These are phyloP conservation scores for Senna siamea DNA, from an alignment of 306 rosid species.

Conservation along the genomic window DNA sequence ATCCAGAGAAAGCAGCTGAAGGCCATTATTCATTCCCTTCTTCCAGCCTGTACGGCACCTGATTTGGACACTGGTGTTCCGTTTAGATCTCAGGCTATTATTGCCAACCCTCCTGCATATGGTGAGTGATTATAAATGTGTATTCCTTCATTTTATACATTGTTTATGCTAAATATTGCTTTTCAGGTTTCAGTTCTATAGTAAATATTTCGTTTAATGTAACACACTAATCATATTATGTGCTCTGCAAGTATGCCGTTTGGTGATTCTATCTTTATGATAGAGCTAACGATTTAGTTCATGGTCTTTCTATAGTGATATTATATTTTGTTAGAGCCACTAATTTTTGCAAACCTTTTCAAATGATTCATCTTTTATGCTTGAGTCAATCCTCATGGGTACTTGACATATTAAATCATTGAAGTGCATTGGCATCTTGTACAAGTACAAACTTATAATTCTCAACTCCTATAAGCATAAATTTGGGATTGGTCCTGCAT, in stretches of 20 bases:
- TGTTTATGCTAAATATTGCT: slow-evolving; percentile 12
- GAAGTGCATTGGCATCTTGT: neutral
- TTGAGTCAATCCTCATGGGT: neutral
- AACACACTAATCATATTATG: slow-evolving; percentile 5
- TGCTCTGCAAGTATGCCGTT: slow-evolving; percentile 34
- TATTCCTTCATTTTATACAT: slow-evolving; percentile 44
- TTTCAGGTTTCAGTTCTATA: slow-evolving; percentile 9
- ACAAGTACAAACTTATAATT: neutral
- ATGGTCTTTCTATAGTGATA: neutral
- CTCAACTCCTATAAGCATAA: neutral
- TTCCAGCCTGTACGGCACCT: slow-evolving; percentile 95
- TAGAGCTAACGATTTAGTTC: neutral
- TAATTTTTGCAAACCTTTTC: too few relatives aligned
- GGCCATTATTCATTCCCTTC: slow-evolving; percentile 86
- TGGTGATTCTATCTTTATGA: slow-evolving; percentile 20
- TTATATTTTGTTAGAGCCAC: too few relatives aligned
- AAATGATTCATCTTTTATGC: neutral
- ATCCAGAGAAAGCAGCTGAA: slow-evolving; percentile 78
- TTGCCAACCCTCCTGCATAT: slow-evolving; percentile 95
- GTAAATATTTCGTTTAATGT: slow-evolving; percentile 6
- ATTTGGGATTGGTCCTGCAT: neutral
- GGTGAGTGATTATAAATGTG: slow-evolving; percentile 60
- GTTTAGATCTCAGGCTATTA: slow-evolving; percentile 91
- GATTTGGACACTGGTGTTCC: slow-evolving; percentile 80
- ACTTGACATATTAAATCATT: neutral